Percentiles rank a stretch among this genome's conserved stretches.
Conservation (phyloP, 139 green algal genomes). For the Chlamydomonas sp. region DNA sequence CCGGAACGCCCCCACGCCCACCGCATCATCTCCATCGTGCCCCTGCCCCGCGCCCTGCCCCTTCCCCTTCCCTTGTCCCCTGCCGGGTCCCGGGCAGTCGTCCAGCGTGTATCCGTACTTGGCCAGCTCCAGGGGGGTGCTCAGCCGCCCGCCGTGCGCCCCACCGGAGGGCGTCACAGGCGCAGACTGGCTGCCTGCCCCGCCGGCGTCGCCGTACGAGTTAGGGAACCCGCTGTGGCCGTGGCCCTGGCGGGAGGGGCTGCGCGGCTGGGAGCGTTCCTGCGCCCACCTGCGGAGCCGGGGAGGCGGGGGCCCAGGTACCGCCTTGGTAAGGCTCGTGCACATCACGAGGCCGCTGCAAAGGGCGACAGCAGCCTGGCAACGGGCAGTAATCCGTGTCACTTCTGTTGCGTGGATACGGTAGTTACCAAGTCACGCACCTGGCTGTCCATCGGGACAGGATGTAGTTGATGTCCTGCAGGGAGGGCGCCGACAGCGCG, state of each 20-base stretch:
- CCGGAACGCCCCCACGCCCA: slow-evolving; percentile 1
- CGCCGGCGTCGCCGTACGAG: too few relatives aligned
- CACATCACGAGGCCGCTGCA: too few relatives aligned
- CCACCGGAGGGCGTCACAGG: too few relatives aligned
- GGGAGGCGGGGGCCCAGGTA: neutral
- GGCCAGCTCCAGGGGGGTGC: neutral
- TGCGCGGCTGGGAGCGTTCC: neutral
- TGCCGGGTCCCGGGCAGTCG: neutral
- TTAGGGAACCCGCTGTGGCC: neutral
- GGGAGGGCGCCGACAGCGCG: slow-evolving; percentile 23
- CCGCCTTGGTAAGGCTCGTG: neutral
- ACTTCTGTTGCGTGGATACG: too few relatives aligned
- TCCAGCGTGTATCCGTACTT: slow-evolving; percentile 8
- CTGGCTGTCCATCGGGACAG: slow-evolving; percentile 13
- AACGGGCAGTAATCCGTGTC: neutral
- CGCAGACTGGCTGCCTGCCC: too few relatives aligned
- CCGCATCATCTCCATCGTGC: neutral
- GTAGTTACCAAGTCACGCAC: neutral
- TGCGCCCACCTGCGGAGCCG: slow-evolving; percentile 16
- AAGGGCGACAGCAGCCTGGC: neutral
- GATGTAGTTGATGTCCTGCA: slow-evolving; percentile 40
- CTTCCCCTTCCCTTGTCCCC: neutral
- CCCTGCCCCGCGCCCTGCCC: neutral
- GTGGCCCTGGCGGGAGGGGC: neutral
- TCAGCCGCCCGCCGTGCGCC: too few relatives aligned